Evolutionary conservation across 805 yeast species (phyloP).

Genomic region (Candida qinlingensis): DNA sequence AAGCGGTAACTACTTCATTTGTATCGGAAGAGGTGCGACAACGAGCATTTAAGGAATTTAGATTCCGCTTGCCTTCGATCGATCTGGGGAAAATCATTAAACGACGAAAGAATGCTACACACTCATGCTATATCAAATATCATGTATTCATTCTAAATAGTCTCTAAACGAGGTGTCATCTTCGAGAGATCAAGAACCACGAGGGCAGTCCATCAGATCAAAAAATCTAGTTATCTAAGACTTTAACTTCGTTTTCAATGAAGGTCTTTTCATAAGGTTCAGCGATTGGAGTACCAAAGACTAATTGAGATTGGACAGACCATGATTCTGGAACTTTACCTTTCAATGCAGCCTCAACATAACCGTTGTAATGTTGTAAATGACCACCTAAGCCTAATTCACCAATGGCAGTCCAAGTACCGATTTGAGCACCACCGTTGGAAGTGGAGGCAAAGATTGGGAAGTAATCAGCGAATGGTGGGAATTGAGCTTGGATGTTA

Average conservation of each 20-base stretch:
- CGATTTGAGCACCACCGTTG: constrained; percentile 45
- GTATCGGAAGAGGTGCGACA: too few species aligned
- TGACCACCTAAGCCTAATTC: constrained; percentile 43
- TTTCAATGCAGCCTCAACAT: constrained; percentile 35
- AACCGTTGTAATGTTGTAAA: constrained; percentile 48
- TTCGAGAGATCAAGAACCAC: too few species aligned
- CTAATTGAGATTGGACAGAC: constrained; percentile 44
- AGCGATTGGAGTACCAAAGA: constrained; percentile 41
- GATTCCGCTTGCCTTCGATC: too few species aligned
- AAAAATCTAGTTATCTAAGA: constrained; percentile 13
- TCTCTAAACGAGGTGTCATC: too few species aligned
- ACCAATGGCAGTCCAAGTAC: constrained; percentile 43
- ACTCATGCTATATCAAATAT: too few species aligned
- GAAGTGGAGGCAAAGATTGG: constrained; percentile 44
- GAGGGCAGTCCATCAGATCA: too few species aligned
- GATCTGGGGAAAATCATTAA: too few species aligned
- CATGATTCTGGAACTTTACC: constrained; percentile 38
- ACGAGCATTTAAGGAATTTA: too few species aligned
- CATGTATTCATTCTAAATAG: too few species aligned
- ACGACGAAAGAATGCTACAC: too few species aligned
- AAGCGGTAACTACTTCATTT: too few species aligned
- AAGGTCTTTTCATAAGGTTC: constrained; percentile 35
- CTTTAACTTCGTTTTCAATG: constrained; percentile 37
- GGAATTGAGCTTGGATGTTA: constrained; percentile 37
- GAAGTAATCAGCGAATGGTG: constrained; percentile 39